phyloP scores from a whole-genome alignment of 2,329 filamentous ascomycete genomes.

The Talaromyces sp. region DNA sequence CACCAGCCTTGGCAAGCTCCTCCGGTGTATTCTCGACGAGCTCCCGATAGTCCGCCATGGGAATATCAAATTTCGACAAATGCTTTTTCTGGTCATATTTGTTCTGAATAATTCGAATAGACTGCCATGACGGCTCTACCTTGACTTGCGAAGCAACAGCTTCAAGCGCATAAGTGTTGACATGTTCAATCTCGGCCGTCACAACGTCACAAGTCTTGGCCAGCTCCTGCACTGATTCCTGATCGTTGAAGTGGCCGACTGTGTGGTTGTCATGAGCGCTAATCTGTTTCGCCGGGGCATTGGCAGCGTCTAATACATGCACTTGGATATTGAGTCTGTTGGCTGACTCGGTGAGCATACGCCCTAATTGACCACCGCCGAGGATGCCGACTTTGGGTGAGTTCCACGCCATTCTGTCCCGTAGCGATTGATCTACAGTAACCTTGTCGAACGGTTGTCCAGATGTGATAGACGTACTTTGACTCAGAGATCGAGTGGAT shows the following conservation, averaged over 20 bases:
- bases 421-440: background rate
- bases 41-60: conserved; percentile 67
- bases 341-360: conserved; percentile 91
- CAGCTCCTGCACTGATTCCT: conserved; percentile 72
- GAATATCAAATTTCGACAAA: conserved; percentile 63
- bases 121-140: conserved; percentile 79
- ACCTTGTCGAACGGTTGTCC: background rate
- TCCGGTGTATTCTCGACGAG: conserved; percentile 57
- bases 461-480: background rate
- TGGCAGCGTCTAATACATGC: conserved; percentile 71
- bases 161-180: conserved; percentile 84
- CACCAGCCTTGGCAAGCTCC: conserved; percentile 61
- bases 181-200: conserved; percentile 93
- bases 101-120: conserved; percentile 84
- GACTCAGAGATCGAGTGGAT: conserved; percentile 15
- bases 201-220: conserved; percentile 73
- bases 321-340: conserved; percentile 72
- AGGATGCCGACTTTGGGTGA: conserved; percentile 50
- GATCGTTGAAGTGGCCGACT: conserved; percentile 82
- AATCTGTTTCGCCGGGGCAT: conserved; percentile 80
- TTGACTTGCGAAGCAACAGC: conserved; percentile 67
- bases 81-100: conserved; percentile 89
- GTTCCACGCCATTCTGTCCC: conserved; percentile 35
- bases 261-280: conserved; percentile 71
- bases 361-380: conserved; percentile 72